A percentile compares a stretch with the other conserved stretches of the same genome.
These are phyloP conservation scores for Zygosaccharomyces bailii DNA, from an alignment of 805 yeast genomes.

Conservation along the genomic window DNA sequence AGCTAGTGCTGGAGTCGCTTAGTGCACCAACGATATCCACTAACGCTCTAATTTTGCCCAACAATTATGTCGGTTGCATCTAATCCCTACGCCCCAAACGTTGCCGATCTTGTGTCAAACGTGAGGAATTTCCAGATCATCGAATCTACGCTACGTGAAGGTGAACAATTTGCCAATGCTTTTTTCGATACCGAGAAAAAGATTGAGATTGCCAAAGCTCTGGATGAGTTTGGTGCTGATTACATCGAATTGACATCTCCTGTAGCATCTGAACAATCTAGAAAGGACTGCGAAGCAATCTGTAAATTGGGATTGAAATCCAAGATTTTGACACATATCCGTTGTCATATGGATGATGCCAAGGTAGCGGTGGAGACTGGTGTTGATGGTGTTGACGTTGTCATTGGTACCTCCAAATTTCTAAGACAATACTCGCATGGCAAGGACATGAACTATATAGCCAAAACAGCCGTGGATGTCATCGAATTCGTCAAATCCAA, in stretches of 20 bases:
- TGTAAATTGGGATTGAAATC: conserved; percentile 97
- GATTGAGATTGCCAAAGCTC: conserved; percentile 93
- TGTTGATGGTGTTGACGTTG: conserved; percentile 98
- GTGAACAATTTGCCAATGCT: conserved; percentile 98
- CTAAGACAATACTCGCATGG: conserved; percentile 94
- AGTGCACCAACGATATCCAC: background rate
- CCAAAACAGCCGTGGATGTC: conserved; percentile 92
- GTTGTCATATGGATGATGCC: conserved; percentile 99
- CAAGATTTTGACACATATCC: conserved; percentile 91
- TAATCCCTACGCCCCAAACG: conserved; percentile 95
- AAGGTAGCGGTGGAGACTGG: conserved; percentile 96
- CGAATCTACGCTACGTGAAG: conserved; percentile 95
- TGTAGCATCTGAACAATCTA: conserved; percentile 92
- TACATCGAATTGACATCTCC: conserved; percentile 98
- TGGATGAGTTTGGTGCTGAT: conserved; percentile 97
- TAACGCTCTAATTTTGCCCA: background rate
- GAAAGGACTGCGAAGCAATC: conserved; percentile 94
- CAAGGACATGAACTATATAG: conserved; percentile 96
- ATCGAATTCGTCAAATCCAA: conserved; percentile 95
- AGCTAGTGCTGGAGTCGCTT: background rate
- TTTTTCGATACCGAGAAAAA: conserved; percentile 92
- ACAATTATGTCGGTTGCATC: conserved; percentile 15
- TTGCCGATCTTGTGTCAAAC: conserved; percentile 85
- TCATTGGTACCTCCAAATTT: conserved; percentile 94
- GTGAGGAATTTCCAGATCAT: conserved; percentile 85